Conservation (phyloP, 202 grass and related monocot species). For the Zizania palustris region DNA sequence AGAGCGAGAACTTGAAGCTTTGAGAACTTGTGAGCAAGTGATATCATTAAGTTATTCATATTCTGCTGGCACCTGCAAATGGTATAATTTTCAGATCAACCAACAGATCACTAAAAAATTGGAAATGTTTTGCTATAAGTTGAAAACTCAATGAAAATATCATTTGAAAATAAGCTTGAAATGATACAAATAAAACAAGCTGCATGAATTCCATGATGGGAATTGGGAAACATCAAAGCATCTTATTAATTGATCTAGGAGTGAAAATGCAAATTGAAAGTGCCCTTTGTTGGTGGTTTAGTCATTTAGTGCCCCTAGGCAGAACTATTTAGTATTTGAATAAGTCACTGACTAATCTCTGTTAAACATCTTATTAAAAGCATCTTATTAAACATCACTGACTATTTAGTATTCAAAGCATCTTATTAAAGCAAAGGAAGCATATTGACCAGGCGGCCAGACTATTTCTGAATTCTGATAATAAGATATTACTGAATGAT, state of each 20-base stretch:
- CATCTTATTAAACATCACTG: too few species aligned
- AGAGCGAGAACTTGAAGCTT: slow-evolving; percentile 80
- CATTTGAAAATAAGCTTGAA: background rate
- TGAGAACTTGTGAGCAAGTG: slow-evolving; percentile 72
- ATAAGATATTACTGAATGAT: slow-evolving; percentile 8
- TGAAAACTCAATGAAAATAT: background rate
- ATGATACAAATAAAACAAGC: background rate
- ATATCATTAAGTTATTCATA: slow-evolving; percentile 82
- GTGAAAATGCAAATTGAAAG: background rate
- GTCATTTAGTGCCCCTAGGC: background rate
- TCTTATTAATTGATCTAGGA: background rate
- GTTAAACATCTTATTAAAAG: too few species aligned
- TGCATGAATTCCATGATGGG: background rate
- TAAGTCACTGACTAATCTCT: background rate
- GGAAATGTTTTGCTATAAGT: background rate
- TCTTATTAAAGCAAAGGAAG: background rate
- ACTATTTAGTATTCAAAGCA: background rate
- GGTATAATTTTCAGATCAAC: slow-evolving; percentile 19
- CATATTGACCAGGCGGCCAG: background rate
- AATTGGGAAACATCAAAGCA: slow-evolving; percentile 12
- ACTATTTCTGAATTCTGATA: background rate
- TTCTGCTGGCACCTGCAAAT: slow-evolving; percentile 77
- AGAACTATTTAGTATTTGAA: background rate
- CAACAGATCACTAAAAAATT: background rate
- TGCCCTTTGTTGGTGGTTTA: background rate